These are phyloP conservation scores for Tuber borchii DNA, from an alignment of 495 filamentous ascomycete species.

Conservation along the genomic window DNA sequence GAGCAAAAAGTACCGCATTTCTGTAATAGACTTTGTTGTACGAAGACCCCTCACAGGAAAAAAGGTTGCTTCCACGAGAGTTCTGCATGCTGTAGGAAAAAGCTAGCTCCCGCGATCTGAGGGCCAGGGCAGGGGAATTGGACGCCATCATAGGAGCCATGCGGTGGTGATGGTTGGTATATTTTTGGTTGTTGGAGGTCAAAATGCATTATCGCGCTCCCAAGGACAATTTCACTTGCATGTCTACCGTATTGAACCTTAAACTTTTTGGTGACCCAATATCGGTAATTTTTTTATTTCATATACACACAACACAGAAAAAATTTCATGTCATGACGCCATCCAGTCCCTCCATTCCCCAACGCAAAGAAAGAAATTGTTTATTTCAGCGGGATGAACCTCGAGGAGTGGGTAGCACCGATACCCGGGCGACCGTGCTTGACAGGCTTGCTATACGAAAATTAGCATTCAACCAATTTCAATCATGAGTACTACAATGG, in stretches of 20 bases:
- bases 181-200: background rate
- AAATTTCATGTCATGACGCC: constrained; percentile 26
- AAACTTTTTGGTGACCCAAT: constrained; percentile 27
- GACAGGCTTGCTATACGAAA: constrained; percentile 78
- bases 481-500: background rate
- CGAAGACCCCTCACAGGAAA: constrained; percentile 8
- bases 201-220: background rate
- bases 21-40: background rate
- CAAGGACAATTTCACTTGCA: constrained; percentile 14
- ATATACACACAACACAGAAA: constrained; percentile 30
- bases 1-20: background rate
- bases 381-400: constrained; percentile 99
- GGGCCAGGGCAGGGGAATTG: constrained; percentile 9
- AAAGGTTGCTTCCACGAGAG: constrained; percentile 25
- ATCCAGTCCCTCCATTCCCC: constrained; percentile 13
- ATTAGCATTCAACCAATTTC: constrained; percentile 19
- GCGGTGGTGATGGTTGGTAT: constrained; percentile 11
- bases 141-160: constrained; percentile 35
- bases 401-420: constrained; percentile 99
- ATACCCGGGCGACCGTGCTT: constrained; percentile 99
- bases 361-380: constrained; percentile 37
- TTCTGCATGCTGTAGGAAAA: constrained; percentile 36
- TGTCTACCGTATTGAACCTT: background rate
- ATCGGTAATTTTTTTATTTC: constrained; percentile 33
- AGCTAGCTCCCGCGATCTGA: constrained; percentile 20